Evolutionary conservation across 2,329 filamentous ascomycete genomes (phyloP).

Genomic region (Onygena corvina): DNA sequence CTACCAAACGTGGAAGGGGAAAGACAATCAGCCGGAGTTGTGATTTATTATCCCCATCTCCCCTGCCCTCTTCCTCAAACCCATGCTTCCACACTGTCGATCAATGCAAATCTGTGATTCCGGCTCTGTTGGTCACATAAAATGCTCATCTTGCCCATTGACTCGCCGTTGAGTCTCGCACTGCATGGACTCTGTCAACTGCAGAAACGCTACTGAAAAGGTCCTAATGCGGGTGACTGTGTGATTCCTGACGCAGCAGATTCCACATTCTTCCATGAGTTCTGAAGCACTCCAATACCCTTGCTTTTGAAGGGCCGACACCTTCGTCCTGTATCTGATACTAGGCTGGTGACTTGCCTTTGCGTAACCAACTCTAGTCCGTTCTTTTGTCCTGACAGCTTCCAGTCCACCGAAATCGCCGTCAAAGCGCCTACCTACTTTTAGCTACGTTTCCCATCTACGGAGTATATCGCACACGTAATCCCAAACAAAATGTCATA

Average conservation of each 20-base stretch:
- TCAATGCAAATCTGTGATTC: conserved; percentile 2
- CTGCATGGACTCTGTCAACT: too few relatives aligned
- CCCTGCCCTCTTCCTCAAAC: not conserved
- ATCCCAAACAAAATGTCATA: not conserved
- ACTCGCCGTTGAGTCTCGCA: not conserved
- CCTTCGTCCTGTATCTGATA: not conserved
- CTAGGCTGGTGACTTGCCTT: not conserved
- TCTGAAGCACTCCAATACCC: too few relatives aligned
- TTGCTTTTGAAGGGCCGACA: too few relatives aligned
- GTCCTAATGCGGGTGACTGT: not conserved
- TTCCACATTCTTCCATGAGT: not conserved
- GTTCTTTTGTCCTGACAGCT: not conserved
- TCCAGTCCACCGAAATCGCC: not conserved
- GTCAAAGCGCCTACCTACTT: not conserved
- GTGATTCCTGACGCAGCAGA: not conserved
- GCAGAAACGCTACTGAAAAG: too few relatives aligned
- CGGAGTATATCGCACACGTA: too few relatives aligned
- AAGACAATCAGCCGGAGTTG: not conserved
- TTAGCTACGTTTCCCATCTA: not conserved
- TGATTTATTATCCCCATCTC: not conserved
- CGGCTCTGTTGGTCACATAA: not conserved
- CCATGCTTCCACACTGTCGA: not conserved
- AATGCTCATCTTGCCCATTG: not conserved
- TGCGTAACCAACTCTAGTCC: not conserved
- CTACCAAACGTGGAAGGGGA: not conserved